Conservation (phyloP, 768 basidiomycete genomes). For the Lactifluus subvellereus region DNA sequence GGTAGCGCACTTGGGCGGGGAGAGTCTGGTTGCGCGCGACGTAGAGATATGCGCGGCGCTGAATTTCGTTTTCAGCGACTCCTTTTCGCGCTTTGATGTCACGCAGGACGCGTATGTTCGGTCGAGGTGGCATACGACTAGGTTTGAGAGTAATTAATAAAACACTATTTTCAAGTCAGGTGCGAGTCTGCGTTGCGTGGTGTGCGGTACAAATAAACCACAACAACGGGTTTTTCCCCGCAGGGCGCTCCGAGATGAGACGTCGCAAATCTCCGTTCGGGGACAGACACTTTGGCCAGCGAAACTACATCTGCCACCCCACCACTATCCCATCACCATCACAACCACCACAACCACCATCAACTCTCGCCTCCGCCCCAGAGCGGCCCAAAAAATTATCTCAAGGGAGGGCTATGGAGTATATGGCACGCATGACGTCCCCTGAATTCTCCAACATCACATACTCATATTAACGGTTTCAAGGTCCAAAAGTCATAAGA, state of each 20-base stretch:
- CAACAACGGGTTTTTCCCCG: too few relatives aligned
- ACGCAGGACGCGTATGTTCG: conserved; percentile 54
- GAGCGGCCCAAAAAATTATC: background rate
- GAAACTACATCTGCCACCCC: background rate
- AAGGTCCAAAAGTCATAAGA: conserved; percentile 36
- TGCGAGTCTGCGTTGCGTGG: too few relatives aligned
- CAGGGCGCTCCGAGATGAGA: too few relatives aligned
- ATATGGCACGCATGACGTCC: background rate
- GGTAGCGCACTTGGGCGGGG: conserved; percentile 84
- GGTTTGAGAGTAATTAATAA: too few relatives aligned
- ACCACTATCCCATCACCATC: background rate
- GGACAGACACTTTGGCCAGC: too few relatives aligned
- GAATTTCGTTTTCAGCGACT: conserved; percentile 70
- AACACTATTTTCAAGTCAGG: too few relatives aligned
- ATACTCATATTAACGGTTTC: background rate
- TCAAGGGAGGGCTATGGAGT: conserved; percentile 3
- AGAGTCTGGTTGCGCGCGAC: conserved; percentile 89
- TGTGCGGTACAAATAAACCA: too few relatives aligned
- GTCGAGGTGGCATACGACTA: conserved; percentile 22
- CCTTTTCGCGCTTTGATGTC: conserved; percentile 74
- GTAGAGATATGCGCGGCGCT: conserved; percentile 85
- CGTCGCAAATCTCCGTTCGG: too few relatives aligned
- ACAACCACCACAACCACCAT: background rate
- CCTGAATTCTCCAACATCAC: background rate
- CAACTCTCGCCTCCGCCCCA: background rate